Conservation (phyloP, 805 yeast species). For the Metschnikowia shivogae region DNA sequence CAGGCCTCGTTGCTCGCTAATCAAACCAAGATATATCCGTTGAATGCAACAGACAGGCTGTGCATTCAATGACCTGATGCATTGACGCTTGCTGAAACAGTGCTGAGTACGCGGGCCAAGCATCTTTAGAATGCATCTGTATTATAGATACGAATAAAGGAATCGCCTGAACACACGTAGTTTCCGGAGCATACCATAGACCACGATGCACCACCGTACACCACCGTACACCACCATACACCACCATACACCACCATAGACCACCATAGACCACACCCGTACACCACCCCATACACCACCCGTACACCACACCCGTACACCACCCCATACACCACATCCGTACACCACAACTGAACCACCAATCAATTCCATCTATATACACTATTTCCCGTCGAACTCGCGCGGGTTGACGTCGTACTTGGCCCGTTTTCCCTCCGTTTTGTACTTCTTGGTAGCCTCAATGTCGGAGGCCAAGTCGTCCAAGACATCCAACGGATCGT, state of each 20-base stretch:
- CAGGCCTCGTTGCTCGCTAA: slow-evolving; percentile 2
- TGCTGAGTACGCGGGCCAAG: slow-evolving; percentile 15
- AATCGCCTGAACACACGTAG: not conserved
- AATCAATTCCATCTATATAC: not conserved
- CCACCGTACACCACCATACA: not conserved
- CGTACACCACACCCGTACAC: not conserved
- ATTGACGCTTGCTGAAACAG: slow-evolving; percentile 13
- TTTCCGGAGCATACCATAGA: not conserved
- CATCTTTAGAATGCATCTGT: slow-evolving; percentile 19
- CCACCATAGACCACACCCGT: not conserved
- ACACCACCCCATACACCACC: not conserved
- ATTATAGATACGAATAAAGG: slow-evolving; percentile 12
- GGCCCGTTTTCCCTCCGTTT: slow-evolving; percentile 27
- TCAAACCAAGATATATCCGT: slow-evolving; percentile 1
- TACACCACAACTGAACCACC: not conserved
- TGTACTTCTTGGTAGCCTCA: slow-evolving; percentile 32
- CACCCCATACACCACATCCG: not conserved
- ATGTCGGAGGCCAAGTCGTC: slow-evolving; percentile 23
- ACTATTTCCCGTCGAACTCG: slow-evolving; percentile 15
- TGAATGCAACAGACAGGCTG: slow-evolving; percentile 7
- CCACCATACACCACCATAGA: not conserved
- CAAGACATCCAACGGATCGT: slow-evolving; percentile 15
- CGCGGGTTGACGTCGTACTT: slow-evolving; percentile 21
- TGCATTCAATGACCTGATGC: slow-evolving; percentile 17
- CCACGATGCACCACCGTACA: not conserved